Evolutionary conservation across 1,284 basidiomycete species (phyloP), one percentile per base, ranked within the genome.

Genomic region (Trichosporon sp.): DNA sequence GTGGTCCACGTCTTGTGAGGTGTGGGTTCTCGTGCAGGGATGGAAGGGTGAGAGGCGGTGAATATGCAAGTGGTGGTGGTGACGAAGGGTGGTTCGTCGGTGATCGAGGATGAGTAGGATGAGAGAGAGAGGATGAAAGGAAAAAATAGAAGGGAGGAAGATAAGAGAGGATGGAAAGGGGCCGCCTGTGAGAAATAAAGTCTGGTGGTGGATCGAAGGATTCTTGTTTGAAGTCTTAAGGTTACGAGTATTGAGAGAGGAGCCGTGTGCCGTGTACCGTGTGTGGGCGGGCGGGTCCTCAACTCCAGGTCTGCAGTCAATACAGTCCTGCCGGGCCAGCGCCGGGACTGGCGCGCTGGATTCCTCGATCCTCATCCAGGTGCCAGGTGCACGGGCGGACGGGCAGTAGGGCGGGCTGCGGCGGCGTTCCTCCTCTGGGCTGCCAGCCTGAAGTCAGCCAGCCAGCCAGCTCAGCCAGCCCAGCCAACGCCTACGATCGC

Each of bases 1-100:
- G 31, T 21, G 38, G 38, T 63, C 59, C 59, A 63, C 59, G 59
- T 63, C 59, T 63, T 35, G 31, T 35, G 59, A 63, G 31, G 59
- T 35, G 31, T 35, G 31, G 59, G 59, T 37, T 63, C 59, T 63
- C 59, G 59, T 54, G 40, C 37, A 19, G 26, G 16, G 67, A 26
- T 10, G 37, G 38, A 32, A 32, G 67, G 5, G 26, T 26, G 26
- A 11, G 4, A 46, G 32, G 63, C 10, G 51, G 64, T 12, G 65
- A 51, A 38, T n/a, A 48, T 11, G 64, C 35, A 66, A 21, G 21
- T 8, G 16, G 26, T 8, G 35, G 11, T 16, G 37, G 54, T 4
- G 38, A n/a, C 32, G 61, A 40, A 2, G 46, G 48, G 59, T 32
- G 59, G 32, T 37, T 63, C 32, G 59, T 35, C 31, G 59, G 14